Base-by-base conservation (phyloP, 2,329 filamentous ascomycete genomes). In the Septoria linicola region DNA sequence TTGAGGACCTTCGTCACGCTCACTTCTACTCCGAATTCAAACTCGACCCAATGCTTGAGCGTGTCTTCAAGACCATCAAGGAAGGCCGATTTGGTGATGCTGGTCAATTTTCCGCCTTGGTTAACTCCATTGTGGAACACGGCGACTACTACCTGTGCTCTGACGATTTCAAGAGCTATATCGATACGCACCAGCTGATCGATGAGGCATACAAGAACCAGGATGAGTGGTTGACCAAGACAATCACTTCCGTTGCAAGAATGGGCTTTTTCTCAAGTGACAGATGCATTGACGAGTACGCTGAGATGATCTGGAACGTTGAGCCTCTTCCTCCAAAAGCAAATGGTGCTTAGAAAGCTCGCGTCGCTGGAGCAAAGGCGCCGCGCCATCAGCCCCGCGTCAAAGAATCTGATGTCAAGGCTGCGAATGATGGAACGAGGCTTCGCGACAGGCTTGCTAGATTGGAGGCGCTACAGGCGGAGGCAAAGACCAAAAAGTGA, bases 221-320 rank as follows among this genome's bases (percentile, higher is more conserved):
- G 69, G 90, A 96, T 53, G 86, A 88, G 64, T 99, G 93, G 93
- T 74, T 95, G 52, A 86, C 83, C 57, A 96, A 96, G 80, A 86
- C 81, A 58, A 97, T 99, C 66, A 84, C 81, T 35, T 88, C 87
- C 53, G 93, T 99, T 14, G 80, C 89, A 5, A 80, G 91, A 34
- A 99, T 99, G 93, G 64, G 92, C 31, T 97, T 97, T 81, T 97
- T 97, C 77, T 91, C 84, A 62, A 92, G 87, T 58, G 92, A 97
- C 70, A 82, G 92, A 32, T 96, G 92, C 73, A 96, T 97, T 70
- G 89, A 92, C 65, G 91, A 96, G 78, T 99, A 99, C 73, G 93
- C 93, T 0, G 92, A 99, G 70, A 84, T 80, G 58, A 96, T 99
- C 70, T 99, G 93, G 93, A 97, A 97, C 67, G 78, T 96, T 32